Percentiles rank a stretch among this genome's conserved stretches.
Conservation (phyloP, 768 basidiomycete genomes). For the Tylopilus rubrobrunneus region DNA sequence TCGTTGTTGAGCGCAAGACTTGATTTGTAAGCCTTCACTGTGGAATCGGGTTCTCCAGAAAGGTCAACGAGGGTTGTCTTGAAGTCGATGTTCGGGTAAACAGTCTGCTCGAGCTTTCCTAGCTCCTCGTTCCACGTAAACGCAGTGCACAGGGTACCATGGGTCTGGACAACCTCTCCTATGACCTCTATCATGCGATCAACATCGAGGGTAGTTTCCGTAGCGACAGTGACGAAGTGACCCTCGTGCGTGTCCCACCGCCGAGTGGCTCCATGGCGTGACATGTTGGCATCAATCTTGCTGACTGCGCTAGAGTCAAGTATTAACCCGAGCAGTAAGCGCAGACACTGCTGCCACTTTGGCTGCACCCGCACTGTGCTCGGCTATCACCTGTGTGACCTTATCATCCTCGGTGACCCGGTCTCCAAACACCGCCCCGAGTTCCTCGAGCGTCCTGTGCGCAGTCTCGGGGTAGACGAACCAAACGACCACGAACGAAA, state of each 20-base stretch:
- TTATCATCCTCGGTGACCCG: constrained; percentile 22
- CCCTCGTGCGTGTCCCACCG: constrained; percentile 32
- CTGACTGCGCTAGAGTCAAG: constrained; percentile 16
- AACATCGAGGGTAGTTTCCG: constrained; percentile 25
- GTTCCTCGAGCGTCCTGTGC: constrained; percentile 44
- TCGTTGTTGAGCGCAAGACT: constrained; percentile 21
- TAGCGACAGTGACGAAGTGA: constrained; percentile 13
- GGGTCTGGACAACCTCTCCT: constrained; percentile 25
- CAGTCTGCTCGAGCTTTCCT: constrained; percentile 28
- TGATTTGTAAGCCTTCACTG: constrained; percentile 28
- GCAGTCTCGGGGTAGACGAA: constrained; percentile 50
- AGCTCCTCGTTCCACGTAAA: constrained; percentile 30
- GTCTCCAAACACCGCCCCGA: constrained; percentile 48
- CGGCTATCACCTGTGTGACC: constrained; percentile 13
- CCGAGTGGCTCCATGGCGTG: constrained; percentile 22
- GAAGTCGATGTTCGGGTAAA: constrained; percentile 28
- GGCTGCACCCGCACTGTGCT: constrained; percentile 9
- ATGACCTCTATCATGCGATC: constrained; percentile 27
- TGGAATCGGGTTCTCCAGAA: constrained; percentile 21
- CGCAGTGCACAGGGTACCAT: constrained; percentile 28
- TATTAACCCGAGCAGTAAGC: constrained; percentile 8
- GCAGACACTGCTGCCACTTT: constrained; percentile 12
- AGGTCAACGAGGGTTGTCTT: constrained; percentile 24
- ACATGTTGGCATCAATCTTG: constrained; percentile 17
- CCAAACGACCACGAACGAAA: constrained; percentile 43